These are phyloP conservation scores for Hericium coralloides DNA, from an alignment of 768 basidiomycete genomes.

Conservation along the genomic window DNA sequence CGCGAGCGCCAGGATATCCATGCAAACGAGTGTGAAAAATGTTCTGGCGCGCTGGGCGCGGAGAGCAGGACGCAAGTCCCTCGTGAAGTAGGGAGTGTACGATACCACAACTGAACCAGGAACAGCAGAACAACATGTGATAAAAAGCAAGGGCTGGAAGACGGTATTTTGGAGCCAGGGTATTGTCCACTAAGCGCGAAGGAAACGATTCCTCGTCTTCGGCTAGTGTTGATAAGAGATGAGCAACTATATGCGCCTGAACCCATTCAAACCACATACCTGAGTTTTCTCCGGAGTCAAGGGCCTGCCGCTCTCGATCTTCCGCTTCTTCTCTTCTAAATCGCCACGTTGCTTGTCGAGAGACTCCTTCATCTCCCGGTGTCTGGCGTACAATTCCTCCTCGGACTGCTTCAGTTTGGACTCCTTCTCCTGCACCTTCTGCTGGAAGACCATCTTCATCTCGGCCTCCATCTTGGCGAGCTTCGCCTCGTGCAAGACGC, in stretches of 20 bases:
- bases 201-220: conserved; percentile 60
- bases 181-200: conserved; percentile 43
- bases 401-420: conserved; percentile 98
- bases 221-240: conserved; percentile 4
- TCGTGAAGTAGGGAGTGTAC: conserved; percentile 28
- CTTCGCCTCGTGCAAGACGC: conserved; percentile 92
- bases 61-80: conserved; percentile 11
- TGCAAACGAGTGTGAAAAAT: conserved; percentile 14
- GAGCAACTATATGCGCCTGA: conserved; percentile 1
- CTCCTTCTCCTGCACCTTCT: conserved; percentile 99
- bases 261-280: conserved; percentile 36
- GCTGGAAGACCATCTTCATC: conserved; percentile 99
- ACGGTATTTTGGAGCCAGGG: conserved; percentile 18
- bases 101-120: conserved; percentile 30
- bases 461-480: conserved; percentile 99
- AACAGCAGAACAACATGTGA: conserved; percentile 28
- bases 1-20: conserved; percentile 13
- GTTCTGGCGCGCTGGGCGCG: conserved; percentile 8
- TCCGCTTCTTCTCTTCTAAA: conserved; percentile 97
- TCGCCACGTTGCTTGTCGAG: conserved; percentile 93
- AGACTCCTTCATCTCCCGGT: conserved; percentile 99
- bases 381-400: conserved; percentile 96
- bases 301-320: conserved; percentile 89
- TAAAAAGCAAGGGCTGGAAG: conserved; percentile 23
- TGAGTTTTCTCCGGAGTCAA: conserved; percentile 90